Evolutionary conservation across 768 basidiomycete species (phyloP).

Genomic region (Tricholoma furcatifolium): DNA sequence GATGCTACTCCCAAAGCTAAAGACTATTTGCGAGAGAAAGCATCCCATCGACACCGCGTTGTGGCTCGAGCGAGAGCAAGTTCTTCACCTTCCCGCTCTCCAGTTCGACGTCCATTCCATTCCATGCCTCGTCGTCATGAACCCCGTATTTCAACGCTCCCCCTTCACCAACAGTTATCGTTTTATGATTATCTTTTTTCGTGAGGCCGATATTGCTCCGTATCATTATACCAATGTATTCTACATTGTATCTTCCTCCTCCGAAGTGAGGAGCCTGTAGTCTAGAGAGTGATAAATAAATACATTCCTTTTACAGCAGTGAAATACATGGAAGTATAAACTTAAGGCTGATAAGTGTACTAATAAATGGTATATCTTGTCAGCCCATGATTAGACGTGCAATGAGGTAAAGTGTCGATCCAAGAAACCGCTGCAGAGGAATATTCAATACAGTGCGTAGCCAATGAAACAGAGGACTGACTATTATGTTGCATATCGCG

Average conservation of each 20-base stretch:
- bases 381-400: constrained; percentile 27
- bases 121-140: constrained; percentile 21
- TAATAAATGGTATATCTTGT: not conserved
- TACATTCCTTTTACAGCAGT: not conserved
- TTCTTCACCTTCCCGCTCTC: constrained; percentile 58
- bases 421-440: constrained; percentile 24
- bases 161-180: constrained; percentile 17
- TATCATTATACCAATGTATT: not conserved
- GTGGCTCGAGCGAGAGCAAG: constrained; percentile 31
- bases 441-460: not conserved
- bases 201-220: constrained; percentile 12
- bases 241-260: not conserved
- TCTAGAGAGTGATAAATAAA: constrained; percentile 2
- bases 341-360: constrained; percentile 10
- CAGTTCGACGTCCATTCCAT: constrained; percentile 32
- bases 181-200: constrained; percentile 48
- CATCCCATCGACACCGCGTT: constrained; percentile 27
- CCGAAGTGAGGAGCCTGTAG: not conserved
- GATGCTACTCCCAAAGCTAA: constrained; percentile 11
- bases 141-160: constrained; percentile 5
- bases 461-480: constrained; percentile 24
- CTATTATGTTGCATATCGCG: constrained; percentile 70
- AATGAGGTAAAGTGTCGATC: constrained; percentile 29
- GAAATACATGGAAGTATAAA: not conserved
- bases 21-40: constrained; percentile 36